Base-by-base conservation (phyloP, 1,284 basidiomycete genomes). In the Papiliotrema flavescens region DNA sequence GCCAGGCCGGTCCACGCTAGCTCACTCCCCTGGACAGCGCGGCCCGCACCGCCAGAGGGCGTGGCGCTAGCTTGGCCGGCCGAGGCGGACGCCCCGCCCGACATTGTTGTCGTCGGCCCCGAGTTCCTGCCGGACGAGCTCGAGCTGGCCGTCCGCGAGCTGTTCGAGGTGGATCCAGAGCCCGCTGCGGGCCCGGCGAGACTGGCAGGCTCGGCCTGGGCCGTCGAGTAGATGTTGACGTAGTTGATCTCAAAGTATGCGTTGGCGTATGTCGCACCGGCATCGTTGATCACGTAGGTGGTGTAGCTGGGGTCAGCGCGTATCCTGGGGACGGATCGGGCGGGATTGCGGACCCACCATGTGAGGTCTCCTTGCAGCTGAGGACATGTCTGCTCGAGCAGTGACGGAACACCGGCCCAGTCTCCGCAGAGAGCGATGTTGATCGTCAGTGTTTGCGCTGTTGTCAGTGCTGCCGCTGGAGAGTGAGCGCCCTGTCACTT, bases 191-290 rank as follows among this genome's bases (percentile, higher is more conserved):
- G 28, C 9, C 24, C 53, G 20, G 56, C 47, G 22, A 47, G 37
- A 14, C 15, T 28, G 15, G 24, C 14, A n/a, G 8, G 4, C 40
- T 24, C 24, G 41, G 52, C 19, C 26, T 47, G 32, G 8, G 56
- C 47, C 23, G 51, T 54, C 5, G 69, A 68, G 60, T 63, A 78
- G 23, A 78, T 78, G 56, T 81, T 81, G 51, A 84, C 72, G 61
- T 82, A 81, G 59, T 81, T 80, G 59, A 90, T 80, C 68, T 89
- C 88, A 65, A 89, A 90, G 76, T 86, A 89, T 1, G 88, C 87
- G 50, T 81, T 81, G 67, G 82, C 79, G 75, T 85, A 89, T 1
- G 61, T 69, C 11, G 58, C 52, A 1, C 82, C 81, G 6, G 81
- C 82, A 54, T 83, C 71, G 34, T 86, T 84, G 62, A 88, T 78